Evolutionary conservation across 805 yeast genomes (phyloP), one percentile per base, ranked within the genome.

Genomic region (Danielia oregonensis): DNA sequence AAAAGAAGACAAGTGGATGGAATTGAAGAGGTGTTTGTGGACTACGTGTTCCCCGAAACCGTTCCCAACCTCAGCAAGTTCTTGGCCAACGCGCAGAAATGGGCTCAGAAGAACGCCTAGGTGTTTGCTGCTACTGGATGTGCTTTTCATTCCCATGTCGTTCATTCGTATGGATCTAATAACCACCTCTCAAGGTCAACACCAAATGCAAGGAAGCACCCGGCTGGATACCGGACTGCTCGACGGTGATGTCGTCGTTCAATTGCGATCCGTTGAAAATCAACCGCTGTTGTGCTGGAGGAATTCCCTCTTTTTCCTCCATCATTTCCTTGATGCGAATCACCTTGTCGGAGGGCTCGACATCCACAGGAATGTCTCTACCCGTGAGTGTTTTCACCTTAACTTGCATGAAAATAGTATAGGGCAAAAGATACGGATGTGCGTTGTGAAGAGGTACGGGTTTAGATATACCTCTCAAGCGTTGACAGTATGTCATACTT

Each of bases 261-360:
- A 91, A 74, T 65, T 91, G 97, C 48, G 86, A 85, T 14, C 98
- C 98, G 36, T 84, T 80, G 62, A 76, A 87, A 51, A 91, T 82
- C 46, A 91, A 77, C 48, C 96, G 77, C 62, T 93, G 98, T 63
- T 91, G 98, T 19, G 85, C 79, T 8, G 97, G 97, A 2, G 97
- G 96, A 36, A 91, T 91, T 2, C 97, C 98, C 58, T 91, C 97
- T 51, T 86, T 86, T 54, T 91, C 96, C 59, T 93, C 97, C 66
- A 91, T 78, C 55, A 83, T 76, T 56, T 91, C 97, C 61, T 91
- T 91, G 61, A 91, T 79, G 31, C 82, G 76, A 42, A 78, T 73
- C 39, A 86, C 72, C 55, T 71, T 76, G 51, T 82, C 88, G 6
- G 70, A 51, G 30, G 86, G 76, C 47, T 82, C 89, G 25, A 84